phyloP scores from a whole-genome alignment of 257 asterid species.

The Osmanthus fragrans region DNA sequence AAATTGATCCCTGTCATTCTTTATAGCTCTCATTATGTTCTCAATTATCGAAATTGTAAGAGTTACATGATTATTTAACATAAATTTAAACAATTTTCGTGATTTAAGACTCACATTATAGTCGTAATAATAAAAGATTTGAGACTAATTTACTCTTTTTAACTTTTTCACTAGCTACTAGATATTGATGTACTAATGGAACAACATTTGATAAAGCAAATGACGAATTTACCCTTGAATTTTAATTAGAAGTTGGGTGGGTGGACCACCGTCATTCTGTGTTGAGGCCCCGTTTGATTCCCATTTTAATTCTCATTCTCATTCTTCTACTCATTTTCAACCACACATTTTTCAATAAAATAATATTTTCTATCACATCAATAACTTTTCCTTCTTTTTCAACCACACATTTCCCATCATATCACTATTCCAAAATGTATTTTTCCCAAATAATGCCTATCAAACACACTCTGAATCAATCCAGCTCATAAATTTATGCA shows the following conservation, averaged over 20 bases:
- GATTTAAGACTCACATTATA: neutral
- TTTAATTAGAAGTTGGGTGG: neutral
- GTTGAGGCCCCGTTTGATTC: neutral
- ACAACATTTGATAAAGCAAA: neutral
- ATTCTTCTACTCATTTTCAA: too few relatives aligned
- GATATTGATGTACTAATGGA: neutral
- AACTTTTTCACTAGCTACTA: too few relatives aligned
- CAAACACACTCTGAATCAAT: too few relatives aligned
- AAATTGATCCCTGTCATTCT: neutral
- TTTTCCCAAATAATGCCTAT: too few relatives aligned
- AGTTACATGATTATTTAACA: too few relatives aligned
- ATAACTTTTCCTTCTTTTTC: too few relatives aligned
- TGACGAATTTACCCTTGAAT: slow-evolving; percentile 29
- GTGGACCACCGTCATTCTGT: slow-evolving; percentile 52
- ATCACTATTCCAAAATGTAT: neutral
- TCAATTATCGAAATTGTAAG: neutral
- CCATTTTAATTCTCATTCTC: too few relatives aligned
- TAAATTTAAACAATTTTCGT: too few relatives aligned
- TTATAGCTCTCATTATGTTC: neutral
- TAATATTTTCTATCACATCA: too few relatives aligned
- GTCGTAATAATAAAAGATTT: neutral
- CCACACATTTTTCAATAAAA: too few relatives aligned
- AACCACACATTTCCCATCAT: too few relatives aligned
- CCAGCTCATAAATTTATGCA: slow-evolving; percentile 60
- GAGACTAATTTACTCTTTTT: neutral